These are phyloP conservation scores for Solanum chiquidenum DNA, from an alignment of 257 asterid species.

Conservation along the genomic window DNA sequence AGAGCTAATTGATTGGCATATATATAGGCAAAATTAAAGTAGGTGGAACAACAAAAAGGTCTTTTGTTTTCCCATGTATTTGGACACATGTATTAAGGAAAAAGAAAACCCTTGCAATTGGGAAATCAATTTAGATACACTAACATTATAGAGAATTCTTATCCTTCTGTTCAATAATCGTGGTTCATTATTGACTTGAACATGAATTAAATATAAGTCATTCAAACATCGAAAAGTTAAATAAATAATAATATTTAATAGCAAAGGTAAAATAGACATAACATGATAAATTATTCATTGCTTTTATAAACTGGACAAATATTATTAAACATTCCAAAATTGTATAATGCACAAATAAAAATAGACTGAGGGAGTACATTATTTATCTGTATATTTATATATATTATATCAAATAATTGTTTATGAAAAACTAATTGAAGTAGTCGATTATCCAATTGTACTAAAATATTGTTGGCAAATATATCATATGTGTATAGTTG, in stretches of 20 bases:
- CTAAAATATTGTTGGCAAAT: background rate
- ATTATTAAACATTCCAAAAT: too few species aligned
- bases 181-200: too few species aligned
- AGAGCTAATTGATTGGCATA: background rate
- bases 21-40: background rate
- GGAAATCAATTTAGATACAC: background rate
- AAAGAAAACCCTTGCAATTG: background rate
- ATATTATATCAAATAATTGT: background rate
- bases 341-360: background rate
- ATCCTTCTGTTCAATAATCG: too few species aligned
- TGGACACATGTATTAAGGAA: background rate
- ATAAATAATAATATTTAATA: too few species aligned
- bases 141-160: background rate
- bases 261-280: background rate
- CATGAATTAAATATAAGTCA: too few species aligned
- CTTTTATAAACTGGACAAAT: too few species aligned
- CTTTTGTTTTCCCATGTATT: background rate
- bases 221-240: too few species aligned
- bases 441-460: background rate
- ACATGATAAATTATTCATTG: too few species aligned
- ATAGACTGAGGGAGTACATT: background rate
- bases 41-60: background rate
- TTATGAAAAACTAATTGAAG: background rate
- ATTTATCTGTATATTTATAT: background rate
- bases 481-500: background rate